Evolutionary conservation across 768 basidiomycete species (phyloP), one percentile per base, ranked within the genome.

Genomic region (Lyophyllum shimeji): DNA sequence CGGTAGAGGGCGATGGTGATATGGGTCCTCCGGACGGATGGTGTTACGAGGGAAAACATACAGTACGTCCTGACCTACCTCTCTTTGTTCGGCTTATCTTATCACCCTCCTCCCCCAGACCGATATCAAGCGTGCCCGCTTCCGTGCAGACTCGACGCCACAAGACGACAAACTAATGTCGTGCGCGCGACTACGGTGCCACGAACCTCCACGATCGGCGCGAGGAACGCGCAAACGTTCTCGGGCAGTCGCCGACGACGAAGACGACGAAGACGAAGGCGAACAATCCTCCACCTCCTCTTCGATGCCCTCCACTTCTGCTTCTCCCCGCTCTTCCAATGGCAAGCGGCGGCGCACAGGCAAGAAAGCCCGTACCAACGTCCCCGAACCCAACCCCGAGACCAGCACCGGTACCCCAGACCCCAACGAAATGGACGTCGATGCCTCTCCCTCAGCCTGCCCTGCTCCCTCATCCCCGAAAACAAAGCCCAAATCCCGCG

Each of bases 31-130:
- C 90, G 1, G 88, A 90, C 65, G 90, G 90, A 1, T 93, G 89
- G 89, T 93, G 90, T 63, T 92, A 90, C 63, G 89, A 92, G 67
- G 90, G 90, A 3, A 82, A 79, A 67, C 90, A 93, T 67, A 91
- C 90, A 7, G 85, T 86, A 49, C 57, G 83, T 79, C 20, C n/a
- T n/a, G 46, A 29, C 18, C 58, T 48, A 37, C 45, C 20, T 7
- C 47, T 31, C 29, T 23, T 52, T 46, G 44, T 24, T 53, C 39
- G 27, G n/a, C 31, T 53, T 40, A 34, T 53, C 34, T 51, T 50
- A 21, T 44, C 42, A 57, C 53, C 51, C 27, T 57, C 25, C 23
- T 25, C 18, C 48, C 47, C 34, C 57, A 91, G 89, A 86, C 82
- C 1, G 90, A 92, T 62, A 52, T 70, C 37, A 91, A 82, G 70